Evolutionary conservation across 1,139 yeast species (phyloP), one percentile per base, ranked within the genome.

Genomic region (Insectozyma bohioensis): DNA sequence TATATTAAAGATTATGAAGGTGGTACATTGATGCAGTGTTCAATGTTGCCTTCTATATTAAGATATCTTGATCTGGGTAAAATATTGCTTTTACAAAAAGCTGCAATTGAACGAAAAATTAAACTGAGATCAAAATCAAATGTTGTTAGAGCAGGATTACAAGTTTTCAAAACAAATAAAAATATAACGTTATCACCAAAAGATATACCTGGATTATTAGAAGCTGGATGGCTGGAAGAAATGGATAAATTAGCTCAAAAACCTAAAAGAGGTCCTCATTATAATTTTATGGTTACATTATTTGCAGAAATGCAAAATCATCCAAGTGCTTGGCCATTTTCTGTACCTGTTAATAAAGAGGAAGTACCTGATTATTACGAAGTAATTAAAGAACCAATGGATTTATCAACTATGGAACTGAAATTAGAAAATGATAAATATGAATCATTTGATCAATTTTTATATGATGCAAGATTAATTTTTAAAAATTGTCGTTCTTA

Each of bases 321-420:
- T 56, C 95, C 97, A 0, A 85, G 96, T 2, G 94, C 97, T n/a
- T 92, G 98, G 98, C 98, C 99, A 18, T 94, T 94, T 60, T 78
- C 90, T 20, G 84, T 79, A 36, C 96, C 98, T 1, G 98, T 94
- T 11, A 87, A 84, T 56, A 79, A 78, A 50, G 95, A 87, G 30
- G 98, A 94, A 52, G 98, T 94, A 11, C 88, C 95, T 0, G 98
- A 94, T 57, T 94, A 94, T 55, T 92, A 92, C 55, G 95, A 87
- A 47, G 95, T 92, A 19, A 92, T 92, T 43, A 88, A 90, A 53
- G 97, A 92, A 55, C 98, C 99, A n/a, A 94, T 94, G 98, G 98
- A 94, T 56, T 65, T 92, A 36, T 79, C 94, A 17, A 88, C 97
- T 1, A 92, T 94, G 96, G 98, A 92, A 53, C 82, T 76, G 53